Conservation (phyloP, 768 basidiomycete species). For the Suillus subluteus region DNA sequence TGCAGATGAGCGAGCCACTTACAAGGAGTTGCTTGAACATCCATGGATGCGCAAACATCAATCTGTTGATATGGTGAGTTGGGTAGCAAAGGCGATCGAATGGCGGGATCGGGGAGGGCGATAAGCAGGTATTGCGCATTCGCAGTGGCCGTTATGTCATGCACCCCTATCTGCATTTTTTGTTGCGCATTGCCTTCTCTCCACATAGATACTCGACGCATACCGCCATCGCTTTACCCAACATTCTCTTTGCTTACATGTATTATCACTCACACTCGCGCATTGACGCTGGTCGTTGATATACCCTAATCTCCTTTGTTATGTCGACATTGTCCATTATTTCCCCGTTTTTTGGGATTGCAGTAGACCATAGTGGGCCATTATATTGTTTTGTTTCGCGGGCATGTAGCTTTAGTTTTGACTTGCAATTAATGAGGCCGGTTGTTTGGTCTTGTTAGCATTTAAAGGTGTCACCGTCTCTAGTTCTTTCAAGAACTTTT, state of each 20-base stretch:
- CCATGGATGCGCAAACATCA: slow-evolving; percentile 67
- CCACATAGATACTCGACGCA: slow-evolving; percentile 3
- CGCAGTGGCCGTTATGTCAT: not conserved
- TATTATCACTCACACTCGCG: slow-evolving; percentile 6
- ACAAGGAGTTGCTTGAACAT: slow-evolving; percentile 82
- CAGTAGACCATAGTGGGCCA: not conserved
- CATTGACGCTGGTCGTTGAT: slow-evolving; percentile 6
- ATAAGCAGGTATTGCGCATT: slow-evolving; percentile 1
- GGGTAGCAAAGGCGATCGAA: slow-evolving; percentile 66
- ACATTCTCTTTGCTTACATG: slow-evolving; percentile 5
- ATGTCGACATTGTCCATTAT: slow-evolving; percentile 3
- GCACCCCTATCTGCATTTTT: slow-evolving; percentile 6
- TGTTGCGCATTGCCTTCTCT: not conserved
- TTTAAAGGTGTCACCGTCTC: not conserved
- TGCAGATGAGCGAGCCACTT: slow-evolving; percentile 78
- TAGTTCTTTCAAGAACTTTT: not conserved
- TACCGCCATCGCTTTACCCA: slow-evolving; percentile 8
- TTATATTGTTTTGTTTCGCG: slow-evolving; percentile 5
- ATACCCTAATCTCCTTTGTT: slow-evolving; percentile 3
- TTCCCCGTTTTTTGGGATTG: not conserved
- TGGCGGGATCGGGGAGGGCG: slow-evolving; percentile 35
- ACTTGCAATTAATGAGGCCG: slow-evolving; percentile 3
- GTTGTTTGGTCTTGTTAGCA: slow-evolving; percentile 4
- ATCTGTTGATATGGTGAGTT: slow-evolving; percentile 82
- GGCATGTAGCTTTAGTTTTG: slow-evolving; percentile 11